Percentiles rank a stretch among this genome's conserved stretches.
phyloP scores from a whole-genome alignment of 2,329 filamentous ascomycete genomes.

The Simplicillium aogashimaense region DNA sequence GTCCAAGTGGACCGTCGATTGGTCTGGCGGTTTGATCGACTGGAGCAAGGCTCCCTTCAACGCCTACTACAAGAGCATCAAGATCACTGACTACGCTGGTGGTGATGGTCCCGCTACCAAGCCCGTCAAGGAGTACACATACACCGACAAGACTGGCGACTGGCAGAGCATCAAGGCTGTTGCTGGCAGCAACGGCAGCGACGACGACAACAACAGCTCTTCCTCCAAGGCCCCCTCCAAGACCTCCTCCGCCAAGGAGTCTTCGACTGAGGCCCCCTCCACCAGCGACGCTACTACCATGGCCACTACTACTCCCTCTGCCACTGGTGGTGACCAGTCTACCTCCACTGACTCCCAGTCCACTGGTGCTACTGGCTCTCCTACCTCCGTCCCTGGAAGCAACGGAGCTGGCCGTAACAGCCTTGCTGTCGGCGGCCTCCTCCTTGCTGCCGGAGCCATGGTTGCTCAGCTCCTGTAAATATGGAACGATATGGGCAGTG shows the following conservation, averaged over 20 bases:
- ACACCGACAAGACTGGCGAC: slow-evolving; percentile 28
- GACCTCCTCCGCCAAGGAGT: slow-evolving; percentile 4
- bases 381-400: slow-evolving; percentile 12
- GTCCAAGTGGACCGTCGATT: slow-evolving; percentile 58
- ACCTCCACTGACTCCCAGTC: slow-evolving; percentile 1
- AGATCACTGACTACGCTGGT: slow-evolving; percentile 32
- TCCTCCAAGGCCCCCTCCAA: slow-evolving; percentile 7
- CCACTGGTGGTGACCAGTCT: slow-evolving; percentile 7
- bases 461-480: slow-evolving; percentile 19
- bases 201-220: slow-evolving; percentile 3
- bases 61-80: slow-evolving; percentile 34
- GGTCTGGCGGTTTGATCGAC: slow-evolving; percentile 51
- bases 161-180: slow-evolving; percentile 29
- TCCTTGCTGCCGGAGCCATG: slow-evolving; percentile 16
- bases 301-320: slow-evolving; percentile 9
- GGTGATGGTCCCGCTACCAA: slow-evolving; percentile 18
- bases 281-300: slow-evolving; percentile 13
- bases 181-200: slow-evolving; percentile 1
- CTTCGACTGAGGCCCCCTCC: slow-evolving; percentile 9
- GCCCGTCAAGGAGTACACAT: slow-evolving; percentile 30
- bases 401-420: slow-evolving; percentile 16
- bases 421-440: slow-evolving; percentile 13
- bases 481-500: not conserved
- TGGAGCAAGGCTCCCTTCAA: slow-evolving; percentile 31
- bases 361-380: slow-evolving; percentile 5